Base-by-base conservation (phyloP, 345 rosid genomes). In the Iberis pinnata region DNA sequence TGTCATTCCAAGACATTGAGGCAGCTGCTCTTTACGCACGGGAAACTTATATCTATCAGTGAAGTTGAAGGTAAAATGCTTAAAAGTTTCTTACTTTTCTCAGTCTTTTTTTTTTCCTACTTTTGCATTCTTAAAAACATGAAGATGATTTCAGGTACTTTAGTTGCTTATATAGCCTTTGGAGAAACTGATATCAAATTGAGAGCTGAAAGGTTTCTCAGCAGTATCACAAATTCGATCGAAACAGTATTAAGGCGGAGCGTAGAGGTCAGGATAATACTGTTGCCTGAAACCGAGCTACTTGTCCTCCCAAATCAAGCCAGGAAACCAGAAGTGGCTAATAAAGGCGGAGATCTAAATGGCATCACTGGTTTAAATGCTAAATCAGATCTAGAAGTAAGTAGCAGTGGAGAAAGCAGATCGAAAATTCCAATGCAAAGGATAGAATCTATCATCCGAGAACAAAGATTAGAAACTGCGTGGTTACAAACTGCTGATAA, bases 401-500 rank as follows among this genome's bases (percentile, higher is more conserved):
- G 70, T 56, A 70, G 46, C 42, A 66, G 66, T 37, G 70, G 62
- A 61, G 83, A 77, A 57, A 58, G 69, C 56, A 74, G 58, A 63
- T 71, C 63, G 60, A 84, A 74, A 56, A 53, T 78, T 42, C 96
- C 95, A 8, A 81, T 73, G 89, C 96, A 81, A 70, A 80, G 96
- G 68, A 77, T 85, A 67, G 98, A 92, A 78, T 84, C 96, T 18
- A 92, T 92, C 27, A 92, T 92, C 65, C 76, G 82, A 18, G 98
- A 92, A 71, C 98, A 92, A 70, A 78, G 80, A 67, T 72, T 92
- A 64, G 96, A 92, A 73, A 87, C 88, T 22, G 98, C 98, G 11
- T 92, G 96, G 98, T 71, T 92, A 72, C 98, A 92, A 65, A 77
- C 89, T 16, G 75, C 83, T 39, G 98, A 87, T 65, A 88, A 87